Base-by-base conservation (phyloP, 2,329 filamentous ascomycete species). In the Trichoderma sp. region DNA sequence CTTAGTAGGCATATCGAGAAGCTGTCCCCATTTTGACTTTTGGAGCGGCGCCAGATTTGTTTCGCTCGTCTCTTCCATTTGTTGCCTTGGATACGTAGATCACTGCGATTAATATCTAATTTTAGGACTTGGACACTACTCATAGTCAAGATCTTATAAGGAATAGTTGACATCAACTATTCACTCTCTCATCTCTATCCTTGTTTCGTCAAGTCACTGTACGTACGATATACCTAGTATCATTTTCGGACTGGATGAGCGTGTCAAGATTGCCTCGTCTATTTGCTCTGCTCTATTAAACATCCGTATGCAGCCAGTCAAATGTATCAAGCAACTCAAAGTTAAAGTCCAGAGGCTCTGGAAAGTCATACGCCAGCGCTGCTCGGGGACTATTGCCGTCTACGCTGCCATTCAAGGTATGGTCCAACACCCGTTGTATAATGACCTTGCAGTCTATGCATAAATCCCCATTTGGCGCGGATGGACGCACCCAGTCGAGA, bases 371-470 rank as follows among this genome's bases (percentile, higher is more conserved):
- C 5, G 58, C 57, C 4, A 53, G 22, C 29, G 56, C 53, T 25
- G 56, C 74, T 71, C 3, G 74, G 60, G n/a, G 76, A 72, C 2
- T 77, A 74, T 57, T 29, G 37, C 35, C 52, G 1, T 65, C 52
- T 15, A 35, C 8, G n/a, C 63, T 57, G 15, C 63, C 63, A 68
- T 85, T 84, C 17, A 86, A 75, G 2, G 82, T 79, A 59, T 84
- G 80, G 48, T 85, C 83, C 7, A 86, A 75, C 1, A 85, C 84
- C 13, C 79, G 80, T 60, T 84, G 80, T 54, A 86, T 84, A 19
- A 84, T 78, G 4, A 76, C 76, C 68, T 81, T 82, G 74, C 81
- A 84, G 27, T 81, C 76, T n/a, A 73, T 76, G 71, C 83, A 85
- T 6, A 86, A 74, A 27, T 81, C 78, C 3, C 80, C 81, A 48